A percentile compares a stretch with the other conserved stretches of the same genome.
Conservation (phyloP, 495 filamentous ascomycete genomes). For the Penicillium samsonianum region DNA sequence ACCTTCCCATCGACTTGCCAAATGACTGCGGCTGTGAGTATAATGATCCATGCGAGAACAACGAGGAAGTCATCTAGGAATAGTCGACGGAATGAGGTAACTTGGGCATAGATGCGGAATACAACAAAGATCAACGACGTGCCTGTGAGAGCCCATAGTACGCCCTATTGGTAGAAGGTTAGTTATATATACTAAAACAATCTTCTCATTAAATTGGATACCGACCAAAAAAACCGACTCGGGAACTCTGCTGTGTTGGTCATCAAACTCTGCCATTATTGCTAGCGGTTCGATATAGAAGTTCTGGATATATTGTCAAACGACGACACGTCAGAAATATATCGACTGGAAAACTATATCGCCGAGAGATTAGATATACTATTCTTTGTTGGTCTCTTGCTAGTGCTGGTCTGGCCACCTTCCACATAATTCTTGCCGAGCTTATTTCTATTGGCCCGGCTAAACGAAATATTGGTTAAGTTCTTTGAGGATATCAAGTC, state of each 20-base stretch:
- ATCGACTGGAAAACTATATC: neutral
- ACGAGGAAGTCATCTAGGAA: slow-evolving; percentile 28
- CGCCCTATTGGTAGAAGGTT: neutral
- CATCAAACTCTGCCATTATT: slow-evolving; percentile 6
- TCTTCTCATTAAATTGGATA: neutral
- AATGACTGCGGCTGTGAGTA: slow-evolving; percentile 22
- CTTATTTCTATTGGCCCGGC: neutral
- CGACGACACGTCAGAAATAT: neutral
- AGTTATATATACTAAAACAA: neutral
- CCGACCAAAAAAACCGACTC: neutral
- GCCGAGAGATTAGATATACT: neutral
- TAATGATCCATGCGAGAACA: slow-evolving; percentile 25
- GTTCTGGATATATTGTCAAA: neutral
- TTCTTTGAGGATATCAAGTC: neutral
- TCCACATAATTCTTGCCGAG: neutral
- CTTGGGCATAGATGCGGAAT: slow-evolving; percentile 25
- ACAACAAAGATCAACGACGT: slow-evolving; percentile 20
- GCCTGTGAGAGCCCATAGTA: slow-evolving; percentile 23
- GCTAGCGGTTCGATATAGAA: neutral
- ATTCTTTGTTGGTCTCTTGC: neutral
- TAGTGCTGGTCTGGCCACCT: neutral
- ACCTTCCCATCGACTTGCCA: slow-evolving; percentile 23
- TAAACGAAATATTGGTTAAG: neutral
- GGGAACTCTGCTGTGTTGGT: neutral
- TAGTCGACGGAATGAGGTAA: slow-evolving; percentile 23